A percentile compares a stretch with the other conserved stretches of the same genome.
Conservation (phyloP, 495 filamentous ascomycete genomes). For the Penicillium atrosanguineum region DNA sequence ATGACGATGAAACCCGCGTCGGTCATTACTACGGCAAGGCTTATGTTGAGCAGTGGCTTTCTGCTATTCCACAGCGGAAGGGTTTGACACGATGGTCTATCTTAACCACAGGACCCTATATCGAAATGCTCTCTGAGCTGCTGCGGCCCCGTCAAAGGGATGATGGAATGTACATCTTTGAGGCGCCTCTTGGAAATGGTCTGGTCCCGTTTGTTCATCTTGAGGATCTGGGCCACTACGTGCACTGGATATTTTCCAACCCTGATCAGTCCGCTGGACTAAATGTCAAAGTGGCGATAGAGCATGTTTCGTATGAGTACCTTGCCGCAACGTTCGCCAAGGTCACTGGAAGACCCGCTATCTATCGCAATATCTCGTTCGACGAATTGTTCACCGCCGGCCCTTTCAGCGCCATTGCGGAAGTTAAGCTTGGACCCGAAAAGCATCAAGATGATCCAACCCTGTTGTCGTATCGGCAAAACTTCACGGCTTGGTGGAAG, state of each 20-base stretch:
- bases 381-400: background rate
- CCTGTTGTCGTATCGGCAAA: background rate
- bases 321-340: background rate
- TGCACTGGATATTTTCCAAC: background rate
- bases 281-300: conserved; percentile 1
- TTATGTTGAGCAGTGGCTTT: conserved; percentile 41
- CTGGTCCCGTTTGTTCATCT: background rate
- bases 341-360: background rate
- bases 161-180: background rate
- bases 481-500: conserved; percentile 1
- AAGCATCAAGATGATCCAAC: background rate
- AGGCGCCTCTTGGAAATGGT: background rate
- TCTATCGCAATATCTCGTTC: background rate
- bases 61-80: conserved; percentile 54
- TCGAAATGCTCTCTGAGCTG: conserved; percentile 1
- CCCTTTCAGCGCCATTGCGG: background rate
- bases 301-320: background rate
- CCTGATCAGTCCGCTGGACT: background rate
- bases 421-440: background rate
- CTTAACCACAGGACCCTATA: background rate
- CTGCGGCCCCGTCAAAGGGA: background rate
- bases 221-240: background rate
- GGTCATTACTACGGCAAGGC: background rate
- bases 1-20: background rate
- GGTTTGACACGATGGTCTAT: conserved; percentile 1